Base-by-base conservation (phyloP, 768 basidiomycete species). In the Tricholoma sp. region DNA sequence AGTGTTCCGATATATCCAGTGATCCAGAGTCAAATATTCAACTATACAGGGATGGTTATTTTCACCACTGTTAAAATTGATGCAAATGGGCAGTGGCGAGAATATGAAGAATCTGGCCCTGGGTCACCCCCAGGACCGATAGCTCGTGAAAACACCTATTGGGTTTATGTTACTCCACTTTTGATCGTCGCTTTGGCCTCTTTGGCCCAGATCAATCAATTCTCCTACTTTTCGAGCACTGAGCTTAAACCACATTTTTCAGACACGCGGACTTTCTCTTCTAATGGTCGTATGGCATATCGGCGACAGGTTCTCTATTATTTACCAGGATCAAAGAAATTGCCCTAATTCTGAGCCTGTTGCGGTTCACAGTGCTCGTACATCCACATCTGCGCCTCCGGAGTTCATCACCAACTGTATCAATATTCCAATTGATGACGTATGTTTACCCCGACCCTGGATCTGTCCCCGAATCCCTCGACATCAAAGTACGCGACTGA, bases 401-500 rank as follows among this genome's bases (percentile, higher is more conserved):
- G n/a, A 41, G 20, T n/a, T 28, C 48, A 44, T 44, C 15, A 49
- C 57, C 12, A 13, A 37, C 37, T 33, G 51, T 24, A 32, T 56
- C 13, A 34, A 53, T 7, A 54, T 50, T 10, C 53, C 59, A 3
- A 41, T 42, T 1, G 55, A 52, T 18, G 39, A 61, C 33, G 62
- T 61, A 24, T 12, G 60, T 59, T 36, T 28, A 5, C 50, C 70
- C 72, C 4, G 70, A 73, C 32, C 68, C 71, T 4, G 73, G 74
- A 39, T 66, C 66, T 33, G 65, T 76, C 29, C 61, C 67, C 4
- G 54, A 66, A 3, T 32, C 37, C n/a, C 65, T 58, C 3, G 71
- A 67, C 18, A 72, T 78, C 66, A 76, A 74, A 65, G 68, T 76
- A 15, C 70, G 70, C 17, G 78, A 80, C 63, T 80, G 66, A 53